phyloP scores from a whole-genome alignment of 306 rosid genomes.

The Acacia crassicarpa region DNA sequence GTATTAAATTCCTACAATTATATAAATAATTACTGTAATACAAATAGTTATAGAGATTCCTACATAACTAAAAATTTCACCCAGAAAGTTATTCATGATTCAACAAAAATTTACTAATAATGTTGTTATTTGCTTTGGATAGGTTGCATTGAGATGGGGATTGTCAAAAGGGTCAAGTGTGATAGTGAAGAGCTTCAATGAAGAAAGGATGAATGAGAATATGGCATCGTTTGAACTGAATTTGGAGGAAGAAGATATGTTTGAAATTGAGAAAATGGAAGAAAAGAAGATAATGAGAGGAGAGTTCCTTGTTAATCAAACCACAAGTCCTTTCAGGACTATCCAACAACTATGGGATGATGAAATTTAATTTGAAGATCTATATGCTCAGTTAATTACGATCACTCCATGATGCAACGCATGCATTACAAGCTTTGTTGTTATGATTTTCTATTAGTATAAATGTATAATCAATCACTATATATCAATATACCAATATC shows the following conservation, averaged over 20 bases:
- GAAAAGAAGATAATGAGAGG: slow-evolving; percentile 89
- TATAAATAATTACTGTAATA: not conserved
- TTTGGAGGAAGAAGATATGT: slow-evolving; percentile 61
- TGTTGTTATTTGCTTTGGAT: not conserved
- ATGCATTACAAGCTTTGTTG: not conserved
- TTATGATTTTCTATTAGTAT: not conserved
- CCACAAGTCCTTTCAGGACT: slow-evolving; percentile 83
- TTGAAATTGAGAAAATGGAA: slow-evolving; percentile 62
- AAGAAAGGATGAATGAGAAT: slow-evolving; percentile 72
- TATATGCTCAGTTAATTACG: not conserved
- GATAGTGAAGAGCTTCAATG: slow-evolving; percentile 81
- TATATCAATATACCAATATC: not conserved
- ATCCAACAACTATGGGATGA: slow-evolving; percentile 77
- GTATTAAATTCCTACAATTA: not conserved
- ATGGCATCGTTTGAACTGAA: slow-evolving; percentile 50
- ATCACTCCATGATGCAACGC: not conserved
- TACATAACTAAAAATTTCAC: too few relatives aligned
- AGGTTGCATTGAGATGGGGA: slow-evolving; percentile 89
- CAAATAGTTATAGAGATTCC: not conserved
- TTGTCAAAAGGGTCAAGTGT: slow-evolving; percentile 77
- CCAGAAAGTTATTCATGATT: not conserved
- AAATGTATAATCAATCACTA: not conserved
- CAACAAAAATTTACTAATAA: not conserved
- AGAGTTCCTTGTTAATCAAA: slow-evolving; percentile 70
- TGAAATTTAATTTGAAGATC: slow-evolving; percentile 61